Base-by-base conservation (phyloP, 179 eudicot species). In the Gypsophila paniculata region DNA sequence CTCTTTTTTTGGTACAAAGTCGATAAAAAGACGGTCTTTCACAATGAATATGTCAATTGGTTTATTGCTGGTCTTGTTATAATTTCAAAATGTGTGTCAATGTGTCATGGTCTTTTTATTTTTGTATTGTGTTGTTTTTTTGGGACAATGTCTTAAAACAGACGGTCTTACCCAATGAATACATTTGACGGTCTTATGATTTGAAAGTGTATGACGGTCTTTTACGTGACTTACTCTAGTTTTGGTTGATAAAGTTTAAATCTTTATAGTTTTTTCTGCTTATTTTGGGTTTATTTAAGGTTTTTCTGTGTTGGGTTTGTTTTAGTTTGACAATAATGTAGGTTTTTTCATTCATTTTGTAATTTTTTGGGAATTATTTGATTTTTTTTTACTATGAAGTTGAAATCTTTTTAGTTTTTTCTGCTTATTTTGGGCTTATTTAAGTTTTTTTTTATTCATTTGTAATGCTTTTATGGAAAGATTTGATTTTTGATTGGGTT, bases 181-280 rank as follows among this genome's bases (percentile, higher is more conserved):
- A 29, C 34, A 4, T 29, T 29, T 29, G 34, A 1, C 34, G 34
- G 34, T 29, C 34, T 29, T 29, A 29, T 4, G 4, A 29, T 29
- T 29, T 29, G 34, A 29, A 29, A 29, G n/a, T n/a, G n/a, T n/a
- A n/a, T n/a, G n/a, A n/a, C n/a, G n/a, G n/a, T n/a, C n/a, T n/a
- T n/a, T n/a, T n/a, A n/a, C n/a, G n/a, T n/a, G n/a, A n/a, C n/a
- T n/a, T n/a, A n/a, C n/a, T n/a, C n/a, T n/a, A n/a, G n/a, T n/a
- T 29, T 74, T 36, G n/a, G 67, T 53, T 65, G 7, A 1, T 68
- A 70, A 60, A 70, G 71, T 58, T 68, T 60, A 32, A 51, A 59
- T 68, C 57, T 25, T 76, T 61, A 11, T 38, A 58, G 52, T n/a
- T 25, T 26, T 14, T 49, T 21, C 3, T 5, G 25, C 23, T 55